Evolutionary conservation across 2,329 filamentous ascomycete species (phyloP), one percentile per base, ranked within the genome.

Genomic region (Penicillium frequentans): DNA sequence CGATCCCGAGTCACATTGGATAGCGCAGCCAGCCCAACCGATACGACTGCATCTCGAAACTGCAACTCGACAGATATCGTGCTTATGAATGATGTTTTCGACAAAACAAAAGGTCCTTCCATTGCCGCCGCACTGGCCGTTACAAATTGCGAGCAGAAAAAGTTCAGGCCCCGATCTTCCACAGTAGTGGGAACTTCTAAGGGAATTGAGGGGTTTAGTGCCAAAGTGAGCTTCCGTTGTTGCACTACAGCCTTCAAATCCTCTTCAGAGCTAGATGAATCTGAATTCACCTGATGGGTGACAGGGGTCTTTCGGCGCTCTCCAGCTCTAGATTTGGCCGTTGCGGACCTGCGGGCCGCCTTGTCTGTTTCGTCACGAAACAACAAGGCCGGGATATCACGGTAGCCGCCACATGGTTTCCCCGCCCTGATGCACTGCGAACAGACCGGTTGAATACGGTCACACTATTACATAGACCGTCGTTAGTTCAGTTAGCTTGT

Each of bases 341-440:
- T 59, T 29, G 58, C 63, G 23, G 65, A 63, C 46, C 61, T 58
- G 33, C 58, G 64, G 26, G 64, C 61, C 23, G 64, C 61, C 29
- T 58, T 66, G 24, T 62, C 67, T 55, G 66, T 73, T 56, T 73
- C 70, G 51, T 71, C 60, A 14, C 65, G 67, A 52, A 73, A 71
- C 35, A 68, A 48, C 2, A 71, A 53, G 26, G 68, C 59, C 19
- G 60, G 49, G n/a, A 67, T 60, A 31, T 73, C 69, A 31, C 64
- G 66, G 53, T 72, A 73, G 46, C 70, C 69, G 37, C 65, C 59
- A 43, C 70, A 72, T 44, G 60, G 37, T 43, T 71, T 65, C 23
- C 67, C 66, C 23, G 63, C 68, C 48, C 70, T 62, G 42, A 55
- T 67, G 52, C 69, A 73, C 56, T 72, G 70, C n/a, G 69, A 67